Evolutionary conservation across 306 rosid species (phyloP), one percentile per base, ranked within the genome.

Genomic region (Prosopis cineraria): DNA sequence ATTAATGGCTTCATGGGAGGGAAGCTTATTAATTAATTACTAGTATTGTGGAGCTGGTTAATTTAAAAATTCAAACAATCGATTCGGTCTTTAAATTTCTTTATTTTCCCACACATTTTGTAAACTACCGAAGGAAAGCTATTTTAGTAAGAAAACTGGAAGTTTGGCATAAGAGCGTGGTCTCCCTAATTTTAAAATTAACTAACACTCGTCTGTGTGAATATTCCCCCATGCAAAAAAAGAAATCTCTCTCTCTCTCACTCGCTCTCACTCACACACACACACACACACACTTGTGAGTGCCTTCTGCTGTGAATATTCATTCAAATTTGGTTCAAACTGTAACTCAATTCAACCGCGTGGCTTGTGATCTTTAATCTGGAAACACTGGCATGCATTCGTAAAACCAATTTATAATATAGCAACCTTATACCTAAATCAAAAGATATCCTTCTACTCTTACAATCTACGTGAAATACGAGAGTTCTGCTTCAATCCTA

Each of bases 371-470:
- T 45, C 52, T 45, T 45, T 45, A 45, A 45, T 45, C 20, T 45
- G 52, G 52, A 45, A 45, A 47, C 22, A 19, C 55, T 9, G 55
- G 10, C 19, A 19, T 17, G 24, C 1, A 48, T 48, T 52, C 29
- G 8, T 29, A 20, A 52, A 20, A 5, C 59, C 58, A 50, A 6
- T 50, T n/a, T 76, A 36, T 36, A 52, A 19, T 41, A 80, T 45
- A 71, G 68, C 64, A 72, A 65, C 53, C 72, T 1, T 40, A 63
- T 34, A 66, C 34, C 68, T 39, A 59, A 76, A 76, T 68, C 29
- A 33, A 80, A 58, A 67, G 37, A 70, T 36, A 80, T 29, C 62
- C 41, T 30, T 71, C 81, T 59, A 10, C 34, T 67, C 39, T 24
- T 44, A 80, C 48, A 67, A 68, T 73, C 37, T 73, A 69, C 50